These are phyloP conservation scores for Xylariaceae sp. DNA, from an alignment of 2,329 filamentous ascomycete species.

Conservation along the genomic window DNA sequence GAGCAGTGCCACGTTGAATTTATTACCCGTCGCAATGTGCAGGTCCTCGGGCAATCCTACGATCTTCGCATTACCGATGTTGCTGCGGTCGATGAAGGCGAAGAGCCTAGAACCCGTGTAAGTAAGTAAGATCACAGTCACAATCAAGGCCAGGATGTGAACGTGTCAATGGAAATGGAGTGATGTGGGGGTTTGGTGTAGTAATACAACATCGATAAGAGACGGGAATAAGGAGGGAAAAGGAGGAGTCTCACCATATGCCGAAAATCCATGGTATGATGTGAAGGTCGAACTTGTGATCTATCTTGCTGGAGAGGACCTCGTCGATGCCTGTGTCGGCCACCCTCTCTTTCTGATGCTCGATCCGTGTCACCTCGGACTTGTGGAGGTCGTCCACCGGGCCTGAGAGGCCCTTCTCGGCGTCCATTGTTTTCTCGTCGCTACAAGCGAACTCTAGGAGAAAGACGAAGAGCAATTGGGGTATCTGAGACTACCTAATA, in stretches of 20 bases:
- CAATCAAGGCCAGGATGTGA: background rate
- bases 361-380: constrained; percentile 10
- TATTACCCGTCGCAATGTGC: constrained; percentile 45
- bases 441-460: background rate
- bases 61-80: constrained; percentile 41
- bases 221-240: too few species aligned
- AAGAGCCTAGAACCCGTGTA: constrained; percentile 16
- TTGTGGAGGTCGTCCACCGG: constrained; percentile 11
- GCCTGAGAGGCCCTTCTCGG: background rate
- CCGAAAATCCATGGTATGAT: constrained; percentile 26
- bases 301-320: constrained; percentile 15
- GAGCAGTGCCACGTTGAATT: constrained; percentile 55
- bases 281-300: constrained; percentile 23
- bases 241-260: constrained; percentile 17
- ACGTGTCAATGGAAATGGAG: background rate
- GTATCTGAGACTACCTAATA: background rate
- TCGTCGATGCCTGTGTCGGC: constrained; percentile 5
- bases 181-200: background rate
- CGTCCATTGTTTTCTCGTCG: constrained; percentile 4
- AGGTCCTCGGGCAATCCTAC: constrained; percentile 35
- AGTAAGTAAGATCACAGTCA: background rate
- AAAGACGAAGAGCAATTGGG: background rate
- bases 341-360: constrained; percentile 1
- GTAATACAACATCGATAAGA: too few species aligned
- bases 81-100: constrained; percentile 46